phyloP scores from a whole-genome alignment of 208 protist genomes.

The Crithidia bombi region DNA sequence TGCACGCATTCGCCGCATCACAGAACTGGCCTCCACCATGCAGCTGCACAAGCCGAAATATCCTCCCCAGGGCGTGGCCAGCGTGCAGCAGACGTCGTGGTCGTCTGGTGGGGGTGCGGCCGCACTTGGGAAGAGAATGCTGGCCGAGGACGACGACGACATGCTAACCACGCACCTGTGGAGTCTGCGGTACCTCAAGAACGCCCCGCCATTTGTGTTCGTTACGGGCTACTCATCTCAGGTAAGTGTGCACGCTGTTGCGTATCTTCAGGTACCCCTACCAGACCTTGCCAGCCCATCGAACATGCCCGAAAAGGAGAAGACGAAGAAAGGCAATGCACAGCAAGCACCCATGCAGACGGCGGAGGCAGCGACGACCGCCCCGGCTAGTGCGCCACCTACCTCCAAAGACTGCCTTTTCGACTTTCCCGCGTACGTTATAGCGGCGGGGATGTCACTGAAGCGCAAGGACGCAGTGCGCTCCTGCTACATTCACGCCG shows the following conservation, averaged over 20 bases:
- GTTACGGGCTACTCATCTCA: constrained; percentile 59
- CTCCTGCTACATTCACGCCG: constrained; percentile 82
- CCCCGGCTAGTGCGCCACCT: not conserved
- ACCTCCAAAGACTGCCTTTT: not conserved
- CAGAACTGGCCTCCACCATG: not conserved
- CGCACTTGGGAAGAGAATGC: not conserved
- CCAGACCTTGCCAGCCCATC: not conserved
- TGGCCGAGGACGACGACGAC: constrained; percentile 5
- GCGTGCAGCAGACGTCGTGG: too few species aligned
- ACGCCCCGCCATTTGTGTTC: constrained; percentile 36
- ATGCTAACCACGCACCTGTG: constrained; percentile 8
- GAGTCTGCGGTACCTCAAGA: constrained; percentile 1
- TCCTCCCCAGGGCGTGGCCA: too few species aligned
- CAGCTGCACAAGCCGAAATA: not conserved
- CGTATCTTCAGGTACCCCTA: constrained; percentile 62
- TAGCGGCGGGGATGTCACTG: constrained; percentile 74
- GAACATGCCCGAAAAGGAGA: not conserved
- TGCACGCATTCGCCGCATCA: not conserved
- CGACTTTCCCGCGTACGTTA: constrained; percentile 15
- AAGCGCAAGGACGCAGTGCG: constrained; percentile 86
- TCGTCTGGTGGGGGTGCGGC: not conserved
- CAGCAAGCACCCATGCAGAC: not conserved
- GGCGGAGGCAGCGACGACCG: not conserved
- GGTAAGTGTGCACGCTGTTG: constrained; percentile 67
- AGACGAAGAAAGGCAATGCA: not conserved